phyloP scores from a whole-genome alignment of 352 stramenopile genomes.

The Pythium sukuiense region DNA sequence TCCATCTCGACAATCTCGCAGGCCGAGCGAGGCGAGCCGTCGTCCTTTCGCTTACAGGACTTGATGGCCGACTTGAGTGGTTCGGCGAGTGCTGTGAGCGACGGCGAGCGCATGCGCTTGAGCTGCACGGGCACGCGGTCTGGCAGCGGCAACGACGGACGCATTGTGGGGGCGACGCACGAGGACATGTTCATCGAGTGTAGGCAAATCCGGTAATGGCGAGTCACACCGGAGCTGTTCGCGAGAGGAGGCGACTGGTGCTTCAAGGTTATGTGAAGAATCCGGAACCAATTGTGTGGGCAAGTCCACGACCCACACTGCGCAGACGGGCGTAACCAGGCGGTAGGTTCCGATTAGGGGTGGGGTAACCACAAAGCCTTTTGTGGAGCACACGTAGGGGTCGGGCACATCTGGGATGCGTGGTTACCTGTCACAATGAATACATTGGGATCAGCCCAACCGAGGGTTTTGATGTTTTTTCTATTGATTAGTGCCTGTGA shows the following conservation, averaged over 20 bases:
- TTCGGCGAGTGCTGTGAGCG: conserved; percentile 25
- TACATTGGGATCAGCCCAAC: background rate
- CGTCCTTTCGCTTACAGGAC: conserved; percentile 50
- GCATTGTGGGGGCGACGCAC: conserved; percentile 45
- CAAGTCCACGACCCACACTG: background rate
- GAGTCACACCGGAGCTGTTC: background rate
- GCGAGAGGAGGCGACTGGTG: background rate
- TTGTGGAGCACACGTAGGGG: conserved; percentile 1
- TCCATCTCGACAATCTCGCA: conserved; percentile 20
- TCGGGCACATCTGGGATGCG: background rate
- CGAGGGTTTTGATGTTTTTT: no score
- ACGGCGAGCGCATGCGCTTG: conserved; percentile 32
- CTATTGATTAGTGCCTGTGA: background rate
- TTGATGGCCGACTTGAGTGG: conserved; percentile 56
- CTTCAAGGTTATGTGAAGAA: conserved; percentile 5
- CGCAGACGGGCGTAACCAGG: background rate
- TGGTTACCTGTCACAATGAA: background rate
- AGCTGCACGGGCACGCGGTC: conserved; percentile 15
- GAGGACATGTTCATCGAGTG: conserved; percentile 36
- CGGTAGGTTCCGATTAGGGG: background rate
- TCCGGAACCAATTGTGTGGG: conserved; percentile 1
- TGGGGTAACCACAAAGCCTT: background rate
- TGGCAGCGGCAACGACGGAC: conserved; percentile 32
- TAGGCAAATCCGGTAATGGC: conserved; percentile 18
- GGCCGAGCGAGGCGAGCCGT: conserved; percentile 50